These are phyloP conservation scores for Herpetospermum pedunculosum DNA, from an alignment of 306 rosid genomes.

Conservation along the genomic window DNA sequence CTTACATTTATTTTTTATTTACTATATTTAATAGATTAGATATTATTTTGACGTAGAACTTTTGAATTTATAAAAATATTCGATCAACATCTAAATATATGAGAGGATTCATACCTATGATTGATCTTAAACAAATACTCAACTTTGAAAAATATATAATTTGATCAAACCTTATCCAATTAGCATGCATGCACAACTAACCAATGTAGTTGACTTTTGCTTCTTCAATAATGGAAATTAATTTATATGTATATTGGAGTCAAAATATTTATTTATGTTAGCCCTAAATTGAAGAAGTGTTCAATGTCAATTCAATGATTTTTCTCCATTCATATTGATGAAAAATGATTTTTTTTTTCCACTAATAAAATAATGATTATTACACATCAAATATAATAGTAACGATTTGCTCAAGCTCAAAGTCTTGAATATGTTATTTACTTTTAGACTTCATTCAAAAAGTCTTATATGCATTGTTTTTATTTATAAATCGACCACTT, in stretches of 20 bases:
- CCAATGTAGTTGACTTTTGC: slow-evolving; percentile 4
- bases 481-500: no score
- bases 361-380: not conserved
- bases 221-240: not conserved
- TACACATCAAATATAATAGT: not conserved
- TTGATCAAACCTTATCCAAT: not conserved
- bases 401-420: not conserved
- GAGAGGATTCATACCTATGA: no score
- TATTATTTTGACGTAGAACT: not conserved
- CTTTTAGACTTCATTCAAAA: not conserved
- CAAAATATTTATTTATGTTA: not conserved
- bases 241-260: not conserved
- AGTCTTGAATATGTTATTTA: not conserved
- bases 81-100: not conserved
- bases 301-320: not conserved
- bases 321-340: not conserved
- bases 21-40: no score
- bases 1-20: no score
- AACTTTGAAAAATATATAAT: not conserved
- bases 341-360: not conserved
- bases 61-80: not conserved
- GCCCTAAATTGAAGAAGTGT: not conserved
- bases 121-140: not conserved
- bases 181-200: slow-evolving; percentile 10
- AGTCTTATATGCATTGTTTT: not conserved